Percentiles rank a stretch among this genome's conserved stretches.
phyloP scores from a whole-genome alignment of 805 yeast genomes.

The Pichia insulana region DNA sequence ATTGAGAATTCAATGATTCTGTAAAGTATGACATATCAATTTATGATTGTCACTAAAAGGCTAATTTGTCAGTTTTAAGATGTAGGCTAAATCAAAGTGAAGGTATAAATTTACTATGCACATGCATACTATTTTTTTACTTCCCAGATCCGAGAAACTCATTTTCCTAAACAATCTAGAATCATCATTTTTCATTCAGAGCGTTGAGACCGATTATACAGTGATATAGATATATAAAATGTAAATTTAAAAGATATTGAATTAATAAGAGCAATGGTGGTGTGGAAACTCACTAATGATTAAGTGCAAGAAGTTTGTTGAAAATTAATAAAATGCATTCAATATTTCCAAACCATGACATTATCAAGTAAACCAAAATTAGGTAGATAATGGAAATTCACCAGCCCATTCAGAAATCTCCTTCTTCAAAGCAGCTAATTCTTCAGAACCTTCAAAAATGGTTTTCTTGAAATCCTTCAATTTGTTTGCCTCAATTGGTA shows the following conservation, averaged over 20 bases:
- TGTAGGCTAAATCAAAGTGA: too few species aligned
- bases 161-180: not conserved
- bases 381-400: constrained; percentile 63
- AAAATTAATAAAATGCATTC: not conserved
- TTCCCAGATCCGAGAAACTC: not conserved
- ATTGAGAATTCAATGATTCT: constrained; percentile 6
- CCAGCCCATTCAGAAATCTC: constrained; percentile 92
- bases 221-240: constrained; percentile 2
- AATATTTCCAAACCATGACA: not conserved
- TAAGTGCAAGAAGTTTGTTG: not conserved
- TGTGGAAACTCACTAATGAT: not conserved
- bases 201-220: constrained; percentile 10
- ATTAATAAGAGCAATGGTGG: not conserved
- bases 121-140: too few species aligned
- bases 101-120: too few species aligned
- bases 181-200: constrained; percentile 2
- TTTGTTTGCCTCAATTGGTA: constrained; percentile 90
- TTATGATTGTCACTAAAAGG: too few species aligned
- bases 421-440: constrained; percentile 54
- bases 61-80: too few species aligned
- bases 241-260: not conserved
- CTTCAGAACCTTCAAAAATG: constrained; percentile 63
- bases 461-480: constrained; percentile 91
- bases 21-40: constrained; percentile 1
- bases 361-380: constrained; percentile 11